Percentiles rank a stretch among this genome's conserved stretches.
Evolutionary conservation across 306 rosid species (phyloP).

Genomic region (Trifolium repens): DNA sequence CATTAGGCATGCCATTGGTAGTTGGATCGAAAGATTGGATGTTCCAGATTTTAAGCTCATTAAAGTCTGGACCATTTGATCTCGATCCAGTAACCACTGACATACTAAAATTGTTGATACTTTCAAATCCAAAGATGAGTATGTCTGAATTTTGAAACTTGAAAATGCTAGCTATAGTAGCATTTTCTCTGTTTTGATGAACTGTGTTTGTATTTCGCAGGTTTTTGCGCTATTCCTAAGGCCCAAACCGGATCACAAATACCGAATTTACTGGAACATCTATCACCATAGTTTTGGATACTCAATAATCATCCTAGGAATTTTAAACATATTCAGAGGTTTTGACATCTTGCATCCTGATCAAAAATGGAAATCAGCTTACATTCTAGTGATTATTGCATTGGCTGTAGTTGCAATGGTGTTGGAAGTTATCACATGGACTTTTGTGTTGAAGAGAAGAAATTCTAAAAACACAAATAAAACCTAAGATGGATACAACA

Average conservation of each 20-base stretch:
- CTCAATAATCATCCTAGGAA: constrained; percentile 55
- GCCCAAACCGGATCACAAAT: constrained; percentile 81
- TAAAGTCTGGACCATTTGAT: no score
- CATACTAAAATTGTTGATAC: no score
- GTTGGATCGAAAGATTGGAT: no score
- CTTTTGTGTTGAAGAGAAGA: constrained; percentile 65
- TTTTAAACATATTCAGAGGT: constrained; percentile 77
- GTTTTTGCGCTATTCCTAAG: constrained; percentile 77
- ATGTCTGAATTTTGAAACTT: no score
- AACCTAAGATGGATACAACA: constrained; percentile 57
- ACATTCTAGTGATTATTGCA: constrained; percentile 44
- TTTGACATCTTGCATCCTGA: constrained; percentile 60
- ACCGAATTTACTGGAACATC: constrained; percentile 71
- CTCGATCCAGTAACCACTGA: no score
- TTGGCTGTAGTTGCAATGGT: constrained; percentile 62
- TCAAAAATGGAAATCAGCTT: constrained; percentile 64
- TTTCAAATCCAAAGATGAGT: no score
- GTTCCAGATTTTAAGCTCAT: no score
- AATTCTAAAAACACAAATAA: constrained; percentile 57
- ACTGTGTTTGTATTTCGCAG: constrained; percentile 42
- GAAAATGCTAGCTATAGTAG: no score
- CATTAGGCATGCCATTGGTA: no score
- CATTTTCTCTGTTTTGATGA: background rate
- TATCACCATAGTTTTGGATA: constrained; percentile 85
- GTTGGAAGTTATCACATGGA: constrained; percentile 81